These are phyloP conservation scores for Xylariaceae sp. DNA, from an alignment of 2,329 filamentous ascomycete species.

Conservation along the genomic window DNA sequence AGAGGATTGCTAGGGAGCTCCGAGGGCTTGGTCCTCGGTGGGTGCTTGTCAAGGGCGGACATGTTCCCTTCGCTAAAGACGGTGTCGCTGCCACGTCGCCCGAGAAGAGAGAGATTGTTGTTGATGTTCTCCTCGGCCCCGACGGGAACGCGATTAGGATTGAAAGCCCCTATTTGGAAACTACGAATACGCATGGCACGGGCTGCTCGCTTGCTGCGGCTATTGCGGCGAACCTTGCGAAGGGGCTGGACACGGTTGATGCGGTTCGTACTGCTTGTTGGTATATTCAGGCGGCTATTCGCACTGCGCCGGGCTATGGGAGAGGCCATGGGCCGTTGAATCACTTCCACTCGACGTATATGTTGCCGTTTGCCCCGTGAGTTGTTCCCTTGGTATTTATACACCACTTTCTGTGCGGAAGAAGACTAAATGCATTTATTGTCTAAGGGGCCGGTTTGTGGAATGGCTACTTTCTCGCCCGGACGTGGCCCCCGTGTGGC, in stretches of 20 bases:
- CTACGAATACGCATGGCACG: conserved; percentile 86
- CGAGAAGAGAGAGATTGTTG: conserved; percentile 60
- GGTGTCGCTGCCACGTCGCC: conserved; percentile 54
- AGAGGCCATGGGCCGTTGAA: conserved; percentile 69
- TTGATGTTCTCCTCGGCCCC: conserved; percentile 70
- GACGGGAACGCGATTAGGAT: conserved; percentile 54
- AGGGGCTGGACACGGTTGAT: conserved; percentile 50
- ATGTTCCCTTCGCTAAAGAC: conserved; percentile 69
- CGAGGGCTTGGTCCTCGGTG: conserved; percentile 68
- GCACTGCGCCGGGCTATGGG: conserved; percentile 58
- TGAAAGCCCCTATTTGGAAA: conserved; percentile 66
- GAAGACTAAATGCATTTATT: conserved; percentile 9
- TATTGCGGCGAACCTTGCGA: conserved; percentile 68
- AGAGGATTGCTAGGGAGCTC: conserved; percentile 62
- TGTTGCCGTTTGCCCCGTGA: conserved; percentile 63
- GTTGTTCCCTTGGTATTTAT: conserved; percentile 24
- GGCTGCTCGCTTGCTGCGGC: conserved; percentile 89
- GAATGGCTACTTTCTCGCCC: conserved; percentile 74
- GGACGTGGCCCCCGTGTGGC: conserved; percentile 72
- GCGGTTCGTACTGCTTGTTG: conserved; percentile 65
- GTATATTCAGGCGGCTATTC: conserved; percentile 70
- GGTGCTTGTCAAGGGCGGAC: conserved; percentile 87
- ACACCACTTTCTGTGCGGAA: not conserved
- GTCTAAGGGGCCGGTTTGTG: conserved; percentile 65
- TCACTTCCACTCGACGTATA: conserved; percentile 70